phyloP scores from a whole-genome alignment of 192 early-diverging fungal genomes.

The Phycomyces nitens region DNA sequence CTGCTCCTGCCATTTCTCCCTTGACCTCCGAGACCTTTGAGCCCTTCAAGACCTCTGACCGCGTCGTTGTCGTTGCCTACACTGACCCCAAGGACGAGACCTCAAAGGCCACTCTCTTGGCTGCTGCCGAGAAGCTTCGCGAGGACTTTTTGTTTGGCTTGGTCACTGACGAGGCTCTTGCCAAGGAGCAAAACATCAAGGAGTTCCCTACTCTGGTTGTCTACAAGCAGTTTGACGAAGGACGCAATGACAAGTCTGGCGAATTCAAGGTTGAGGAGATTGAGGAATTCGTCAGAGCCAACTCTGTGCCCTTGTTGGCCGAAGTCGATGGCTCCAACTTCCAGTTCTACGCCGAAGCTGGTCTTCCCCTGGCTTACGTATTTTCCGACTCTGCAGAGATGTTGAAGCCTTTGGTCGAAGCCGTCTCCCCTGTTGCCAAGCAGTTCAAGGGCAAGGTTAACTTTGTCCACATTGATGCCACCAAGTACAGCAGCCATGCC shows the following conservation, averaged over 20 bases:
- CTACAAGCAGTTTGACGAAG: constrained; percentile 92
- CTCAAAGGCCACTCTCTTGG: constrained; percentile 63
- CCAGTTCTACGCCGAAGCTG: constrained; percentile 76
- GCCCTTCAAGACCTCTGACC: constrained; percentile 78
- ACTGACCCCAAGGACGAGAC: constrained; percentile 58
- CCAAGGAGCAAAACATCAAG: constrained; percentile 50
- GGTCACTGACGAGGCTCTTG: constrained; percentile 58
- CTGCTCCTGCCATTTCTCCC: constrained; percentile 74
- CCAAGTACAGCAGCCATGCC: constrained; percentile 83
- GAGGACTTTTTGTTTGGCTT: constrained; percentile 86
- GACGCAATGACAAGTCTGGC: constrained; percentile 54
- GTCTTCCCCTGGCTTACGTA: constrained; percentile 86
- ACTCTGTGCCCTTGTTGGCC: constrained; percentile 84
- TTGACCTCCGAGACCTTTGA: constrained; percentile 65
- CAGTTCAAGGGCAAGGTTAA: constrained; percentile 82
- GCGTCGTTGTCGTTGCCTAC: constrained; percentile 87
- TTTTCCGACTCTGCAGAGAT: constrained; percentile 67
- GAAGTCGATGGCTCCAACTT: constrained; percentile 92
- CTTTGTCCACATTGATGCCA: constrained; percentile 90
- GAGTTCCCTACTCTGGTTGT: constrained; percentile 67
- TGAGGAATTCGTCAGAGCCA: constrained; percentile 67
- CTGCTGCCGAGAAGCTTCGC: constrained; percentile 75
- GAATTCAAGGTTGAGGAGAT: constrained; percentile 60
- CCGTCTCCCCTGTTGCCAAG: constrained; percentile 74
- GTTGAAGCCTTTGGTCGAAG: constrained; percentile 49